Conservation (phyloP, 208 protist genomes). For the Wallacemonas rigidus region DNA sequence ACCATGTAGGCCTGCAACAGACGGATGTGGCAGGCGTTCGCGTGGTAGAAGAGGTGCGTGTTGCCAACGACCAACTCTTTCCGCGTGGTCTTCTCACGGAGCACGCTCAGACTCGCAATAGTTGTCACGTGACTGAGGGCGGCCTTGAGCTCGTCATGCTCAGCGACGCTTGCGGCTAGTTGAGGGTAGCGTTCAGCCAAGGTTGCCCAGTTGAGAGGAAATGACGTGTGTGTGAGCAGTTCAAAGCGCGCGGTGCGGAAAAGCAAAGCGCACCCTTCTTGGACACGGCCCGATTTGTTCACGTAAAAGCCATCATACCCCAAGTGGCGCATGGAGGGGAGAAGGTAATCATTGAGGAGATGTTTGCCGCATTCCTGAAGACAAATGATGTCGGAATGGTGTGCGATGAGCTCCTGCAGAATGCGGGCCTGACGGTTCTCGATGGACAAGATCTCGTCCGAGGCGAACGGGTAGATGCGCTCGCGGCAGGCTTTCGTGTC, state of each 20-base stretch:
- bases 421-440: slow-evolving; percentile 74
- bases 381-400: slow-evolving; percentile 80
- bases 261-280: slow-evolving; percentile 80
- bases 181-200: slow-evolving; percentile 36
- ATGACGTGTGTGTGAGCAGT: slow-evolving; percentile 28
- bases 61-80: slow-evolving; percentile 79
- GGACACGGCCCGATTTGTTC: slow-evolving; percentile 73
- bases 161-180: slow-evolving; percentile 40
- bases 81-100: slow-evolving; percentile 44
- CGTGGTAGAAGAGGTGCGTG: slow-evolving; percentile 93
- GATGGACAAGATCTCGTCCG: slow-evolving; percentile 70
- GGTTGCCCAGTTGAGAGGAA: slow-evolving; percentile 70
- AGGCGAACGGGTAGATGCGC: slow-evolving; percentile 88
- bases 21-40: slow-evolving; percentile 90
- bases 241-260: slow-evolving; percentile 56
- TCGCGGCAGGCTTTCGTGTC: slow-evolving; percentile 52
- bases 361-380: slow-evolving; percentile 90
- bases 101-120: slow-evolving; percentile 42
- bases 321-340: slow-evolving; percentile 47
- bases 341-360: slow-evolving; percentile 74
- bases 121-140: slow-evolving; percentile 66
- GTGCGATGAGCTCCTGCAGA: slow-evolving; percentile 81
- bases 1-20: slow-evolving; percentile 84
- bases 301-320: slow-evolving; percentile 80
- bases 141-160: slow-evolving; percentile 63